These are phyloP conservation scores for Aspergillus sp. DNA, from an alignment of 2,329 filamentous ascomycete species.

Conservation along the genomic window DNA sequence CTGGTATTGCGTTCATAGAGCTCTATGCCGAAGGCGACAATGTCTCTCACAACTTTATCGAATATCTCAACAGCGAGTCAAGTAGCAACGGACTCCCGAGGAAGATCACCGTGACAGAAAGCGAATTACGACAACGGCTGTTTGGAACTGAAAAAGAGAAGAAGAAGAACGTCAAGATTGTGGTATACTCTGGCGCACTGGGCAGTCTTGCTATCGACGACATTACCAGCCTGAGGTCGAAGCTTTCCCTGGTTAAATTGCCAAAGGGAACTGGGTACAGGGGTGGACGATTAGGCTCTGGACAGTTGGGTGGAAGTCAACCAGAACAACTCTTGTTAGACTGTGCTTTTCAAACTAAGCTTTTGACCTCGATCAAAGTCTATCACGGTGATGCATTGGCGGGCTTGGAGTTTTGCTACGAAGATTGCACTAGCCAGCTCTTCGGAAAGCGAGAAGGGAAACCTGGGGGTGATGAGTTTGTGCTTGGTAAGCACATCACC, in stretches of 20 bases:
- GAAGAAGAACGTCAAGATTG: conserved; percentile 60
- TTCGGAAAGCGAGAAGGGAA: conserved; percentile 79
- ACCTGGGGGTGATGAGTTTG: conserved; percentile 66
- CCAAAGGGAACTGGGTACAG: conserved; percentile 71
- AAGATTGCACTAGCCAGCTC: conserved; percentile 76
- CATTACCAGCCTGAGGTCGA: conserved; percentile 65
- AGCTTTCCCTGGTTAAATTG: conserved; percentile 68
- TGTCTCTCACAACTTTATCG: conserved; percentile 74
- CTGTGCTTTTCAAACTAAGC: conserved; percentile 63
- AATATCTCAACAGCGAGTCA: conserved; percentile 62
- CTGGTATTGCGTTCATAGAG: conserved; percentile 81
- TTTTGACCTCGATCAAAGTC: conserved; percentile 69
- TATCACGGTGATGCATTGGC: conserved; percentile 75
- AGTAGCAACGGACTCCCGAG: conserved; percentile 59
- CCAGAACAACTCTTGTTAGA: conserved; percentile 71
- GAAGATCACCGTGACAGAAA: conserved; percentile 70
- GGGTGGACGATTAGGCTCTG: conserved; percentile 68
- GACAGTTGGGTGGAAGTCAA: conserved; percentile 64
- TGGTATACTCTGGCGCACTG: conserved; percentile 71
- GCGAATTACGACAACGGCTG: conserved; percentile 65
- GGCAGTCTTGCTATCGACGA: conserved; percentile 74
- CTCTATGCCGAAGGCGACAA: conserved; percentile 76
- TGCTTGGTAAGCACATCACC: conserved; percentile 58
- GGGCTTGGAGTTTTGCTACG: conserved; percentile 88
- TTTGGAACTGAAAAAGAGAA: conserved; percentile 66